Evolutionary conservation across 1,139 yeast species (phyloP).

Genomic region (Protomyces lactucae-debilis): DNA sequence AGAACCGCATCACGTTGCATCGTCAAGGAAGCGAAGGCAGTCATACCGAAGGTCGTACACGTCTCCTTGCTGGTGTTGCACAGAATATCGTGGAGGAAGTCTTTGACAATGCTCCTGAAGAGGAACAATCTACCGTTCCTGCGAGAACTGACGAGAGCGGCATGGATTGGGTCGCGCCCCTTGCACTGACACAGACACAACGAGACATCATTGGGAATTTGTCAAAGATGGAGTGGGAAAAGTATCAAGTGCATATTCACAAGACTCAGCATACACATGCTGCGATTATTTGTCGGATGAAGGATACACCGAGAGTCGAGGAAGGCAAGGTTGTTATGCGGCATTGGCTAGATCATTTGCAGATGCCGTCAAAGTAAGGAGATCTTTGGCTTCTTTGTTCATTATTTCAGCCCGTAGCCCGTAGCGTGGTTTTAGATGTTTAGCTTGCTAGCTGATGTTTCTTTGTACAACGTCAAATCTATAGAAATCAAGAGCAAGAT

Average conservation of each 20-base stretch:
- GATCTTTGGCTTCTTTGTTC: too few species aligned
- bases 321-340: constrained; percentile 30
- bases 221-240: constrained; percentile 38
- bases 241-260: constrained; percentile 36
- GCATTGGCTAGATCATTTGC: constrained; percentile 17
- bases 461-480: too few species aligned
- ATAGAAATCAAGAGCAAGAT: too few species aligned
- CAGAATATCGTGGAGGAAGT: constrained; percentile 16
- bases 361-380: background rate
- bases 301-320: constrained; percentile 11
- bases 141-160: constrained; percentile 1
- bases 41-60: background rate
- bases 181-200: constrained; percentile 27
- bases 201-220: constrained; percentile 31
- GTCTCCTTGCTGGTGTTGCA: constrained; percentile 7
- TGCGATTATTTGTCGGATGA: constrained; percentile 30
- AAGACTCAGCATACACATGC: constrained; percentile 36
- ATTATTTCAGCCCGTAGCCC: too few species aligned
- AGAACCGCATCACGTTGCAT: constrained; percentile 11
- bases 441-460: too few species aligned
- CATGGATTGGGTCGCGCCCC: background rate
- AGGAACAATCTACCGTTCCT: background rate
- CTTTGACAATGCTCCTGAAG: background rate
- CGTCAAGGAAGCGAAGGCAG: background rate
- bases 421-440: too few species aligned